Percentiles rank a stretch among this genome's conserved stretches.
phyloP scores from a whole-genome alignment of 2,329 filamentous ascomycete species.

The Fusarium incarnatum region DNA sequence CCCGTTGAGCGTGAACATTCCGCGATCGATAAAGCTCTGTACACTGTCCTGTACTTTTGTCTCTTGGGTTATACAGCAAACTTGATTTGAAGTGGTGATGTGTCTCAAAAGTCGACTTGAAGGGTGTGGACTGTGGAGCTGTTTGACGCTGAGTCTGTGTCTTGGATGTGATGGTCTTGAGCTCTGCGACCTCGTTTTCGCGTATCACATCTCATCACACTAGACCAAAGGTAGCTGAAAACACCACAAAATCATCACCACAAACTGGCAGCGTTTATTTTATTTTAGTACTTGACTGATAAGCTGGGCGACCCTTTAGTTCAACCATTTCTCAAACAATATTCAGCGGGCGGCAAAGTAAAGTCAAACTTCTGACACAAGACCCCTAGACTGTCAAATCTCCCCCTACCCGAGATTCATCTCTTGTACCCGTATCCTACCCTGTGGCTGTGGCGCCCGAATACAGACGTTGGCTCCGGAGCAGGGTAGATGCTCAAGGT shows the following conservation, averaged over 20 bases:
- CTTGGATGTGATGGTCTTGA: slow-evolving; percentile 4
- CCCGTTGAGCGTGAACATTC: background rate
- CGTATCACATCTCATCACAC: slow-evolving; percentile 6
- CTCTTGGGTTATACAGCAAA: slow-evolving; percentile 1
- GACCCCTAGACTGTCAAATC: slow-evolving; percentile 36
- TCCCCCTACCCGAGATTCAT: slow-evolving; percentile 18
- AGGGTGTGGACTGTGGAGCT: slow-evolving; percentile 6
- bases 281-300: background rate
- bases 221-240: slow-evolving; percentile 19
- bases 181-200: slow-evolving; percentile 12
- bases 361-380: slow-evolving; percentile 15
- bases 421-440: background rate
- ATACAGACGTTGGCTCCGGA: slow-evolving; percentile 2
- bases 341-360: slow-evolving; percentile 26
- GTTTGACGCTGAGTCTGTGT: slow-evolving; percentile 9
- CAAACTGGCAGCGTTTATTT: background rate
- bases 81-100: slow-evolving; percentile 21
- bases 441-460: slow-evolving; percentile 21
- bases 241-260: slow-evolving; percentile 27
- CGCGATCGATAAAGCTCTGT: background rate
- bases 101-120: slow-evolving; percentile 8
- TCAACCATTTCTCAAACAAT: slow-evolving; percentile 14
- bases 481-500: slow-evolving; percentile 20
- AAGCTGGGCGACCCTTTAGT: slow-evolving; percentile 16
- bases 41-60: slow-evolving; percentile 20